Evolutionary conservation across 1,284 basidiomycete species (phyloP), one percentile per base, ranked within the genome.

Genomic region (Sphaerobolus stellatus): DNA sequence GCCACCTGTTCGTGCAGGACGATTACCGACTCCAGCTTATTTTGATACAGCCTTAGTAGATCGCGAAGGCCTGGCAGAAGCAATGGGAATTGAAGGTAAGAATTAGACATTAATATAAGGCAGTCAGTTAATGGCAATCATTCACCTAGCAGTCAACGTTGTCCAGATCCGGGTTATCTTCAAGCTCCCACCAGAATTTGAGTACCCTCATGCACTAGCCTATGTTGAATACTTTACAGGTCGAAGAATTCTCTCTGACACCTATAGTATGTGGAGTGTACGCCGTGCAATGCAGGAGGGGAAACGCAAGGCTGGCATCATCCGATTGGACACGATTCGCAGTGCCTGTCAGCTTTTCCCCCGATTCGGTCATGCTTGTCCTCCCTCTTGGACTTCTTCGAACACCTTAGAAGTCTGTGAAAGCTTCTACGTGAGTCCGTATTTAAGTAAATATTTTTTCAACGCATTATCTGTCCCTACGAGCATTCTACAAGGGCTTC

Each of bases 211-310:
- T n/a, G 58, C 59, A 2, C 44, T 63, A 2, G 63, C 62, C 11
- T 66, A 62, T 38, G 56, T 66, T n/a, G 59, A 67, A 45, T 66
- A 61, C 62, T 69, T 64, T 52, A 59, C 61, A 16, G 25, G 43
- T 45, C 3, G 18, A 5, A 16, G 25, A 20, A 24, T 45, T 24
- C 5, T 45, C 25, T 20, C 43, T 5, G 5, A 20, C 25, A 45
- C n/a, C 25, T 20, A 3, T 27, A 16, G 43, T 16, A 45, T 45
- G 43, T 45, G 16, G 5, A 5, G 16, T 6, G 43, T 45, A 25
- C 43, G 43, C 43, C 43, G 43, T 6, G 43, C 43, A 3, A 20
- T 20, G n/a, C n/a, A 16, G 16, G 16, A 25, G 16, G 18, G 25
- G n/a, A 16, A 27, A 16, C 43, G 43, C 18, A 45, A 45, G 11